Base-by-base conservation (phyloP, 345 rosid species). In the Lepidium sativum region DNA sequence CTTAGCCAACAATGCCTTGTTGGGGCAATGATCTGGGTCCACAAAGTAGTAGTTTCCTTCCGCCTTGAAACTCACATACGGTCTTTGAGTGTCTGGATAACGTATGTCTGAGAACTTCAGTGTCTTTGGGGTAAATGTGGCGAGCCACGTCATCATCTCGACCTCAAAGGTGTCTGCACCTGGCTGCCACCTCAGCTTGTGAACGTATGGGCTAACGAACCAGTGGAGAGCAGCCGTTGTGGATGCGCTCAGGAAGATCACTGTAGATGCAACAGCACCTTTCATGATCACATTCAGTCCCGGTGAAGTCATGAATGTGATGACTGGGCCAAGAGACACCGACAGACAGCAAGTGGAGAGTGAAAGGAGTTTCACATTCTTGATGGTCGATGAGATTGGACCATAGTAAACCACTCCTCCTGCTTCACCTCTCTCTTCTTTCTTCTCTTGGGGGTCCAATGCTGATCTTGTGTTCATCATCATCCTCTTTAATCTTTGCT, bases 331-430 rank as follows among this genome's bases (percentile, higher is more conserved):
- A 38, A 90, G 61, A 21, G 99, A 87, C 5, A 94, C 97, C 0
- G 97, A 90, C 48, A 94, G 95, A 67, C 97, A 94, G 86, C 96
- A 90, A 32, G 97, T 90, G 52, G 99, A 90, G 56, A 94, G 97
- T 4, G 97, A 94, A 37, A 87, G 92, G 63, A 94, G 67, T 67
- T 90, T 94, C 57, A 90, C 96, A 84, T 90, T 94, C 84, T 87
- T 90, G 43, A 94, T 80, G 51, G 92, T 87, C 31, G 94, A 82
- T 54, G 99, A 86, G 74, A 90, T 84, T 1, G 95, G 95, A 15
- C 99, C 99, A 17, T 80, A 34, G 74, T 94, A 94, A 42, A 84
- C 80, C 6, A 90, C 74, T 0, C 82, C 60, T 1, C 72, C 71
- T 9, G 72, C 92, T 16, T 79, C 78, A 32, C 13, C 40, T 2